Percentiles rank a stretch among this genome's conserved stretches.
phyloP scores from a whole-genome alignment of 176 grass and related monocot species.

The Hordeum marinum region DNA sequence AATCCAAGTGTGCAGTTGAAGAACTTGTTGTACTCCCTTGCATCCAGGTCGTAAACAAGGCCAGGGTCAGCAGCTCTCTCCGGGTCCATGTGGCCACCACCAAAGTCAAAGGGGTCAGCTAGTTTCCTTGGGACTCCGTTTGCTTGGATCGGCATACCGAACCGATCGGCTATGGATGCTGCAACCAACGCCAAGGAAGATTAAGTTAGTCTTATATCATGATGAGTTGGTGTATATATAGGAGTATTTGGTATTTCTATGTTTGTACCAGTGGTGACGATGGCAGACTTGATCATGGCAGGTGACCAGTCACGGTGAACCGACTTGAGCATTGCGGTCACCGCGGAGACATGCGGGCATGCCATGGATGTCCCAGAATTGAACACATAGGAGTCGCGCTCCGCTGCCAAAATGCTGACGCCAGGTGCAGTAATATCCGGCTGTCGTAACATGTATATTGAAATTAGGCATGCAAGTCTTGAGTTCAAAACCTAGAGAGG shows the following conservation, averaged over 20 bases:
- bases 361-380: background rate
- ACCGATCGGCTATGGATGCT: background rate
- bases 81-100: no score
- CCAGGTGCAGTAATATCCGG: conserved; percentile 26
- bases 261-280: no score
- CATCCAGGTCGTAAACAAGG: no score
- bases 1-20: no score
- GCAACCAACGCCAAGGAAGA: background rate
- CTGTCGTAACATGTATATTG: background rate
- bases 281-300: no score
- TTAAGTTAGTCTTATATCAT: background rate
- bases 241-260: no score
- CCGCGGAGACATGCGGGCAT: background rate
- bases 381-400: background rate
- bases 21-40: no score
- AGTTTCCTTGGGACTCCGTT: background rate
- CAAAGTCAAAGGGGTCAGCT: no score
- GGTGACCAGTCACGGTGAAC: background rate
- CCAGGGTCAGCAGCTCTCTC: no score
- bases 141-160: background rate
- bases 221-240: no score
- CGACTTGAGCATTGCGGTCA: conserved; percentile 15
- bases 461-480: no score
- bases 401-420: background rate
- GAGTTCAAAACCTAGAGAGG: background rate